Evolutionary conservation across 805 yeast species (phyloP).

Genomic region (Lachancea kluyveri): DNA sequence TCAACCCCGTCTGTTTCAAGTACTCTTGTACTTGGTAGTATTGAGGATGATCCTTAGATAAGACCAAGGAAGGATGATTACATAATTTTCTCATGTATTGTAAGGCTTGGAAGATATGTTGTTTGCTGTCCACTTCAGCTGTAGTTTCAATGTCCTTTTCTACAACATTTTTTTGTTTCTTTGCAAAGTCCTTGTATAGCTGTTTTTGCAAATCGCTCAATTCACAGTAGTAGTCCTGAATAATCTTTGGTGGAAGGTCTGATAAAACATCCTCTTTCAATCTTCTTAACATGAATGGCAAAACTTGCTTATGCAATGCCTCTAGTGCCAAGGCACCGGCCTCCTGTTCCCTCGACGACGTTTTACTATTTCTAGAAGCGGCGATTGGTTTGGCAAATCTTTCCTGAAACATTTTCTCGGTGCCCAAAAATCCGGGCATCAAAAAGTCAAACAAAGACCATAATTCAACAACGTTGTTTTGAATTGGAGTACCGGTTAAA

Average conservation of each 20-base stretch:
- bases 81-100: slow-evolving; percentile 96
- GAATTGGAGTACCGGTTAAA: slow-evolving; percentile 96
- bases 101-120: slow-evolving; percentile 94
- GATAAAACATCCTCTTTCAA: slow-evolving; percentile 92
- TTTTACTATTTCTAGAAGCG: slow-evolving; percentile 82
- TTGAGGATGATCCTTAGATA: slow-evolving; percentile 80
- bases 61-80: slow-evolving; percentile 90
- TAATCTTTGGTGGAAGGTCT: slow-evolving; percentile 96
- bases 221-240: slow-evolving; percentile 97
- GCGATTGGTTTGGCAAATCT: slow-evolving; percentile 98
- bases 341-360: slow-evolving; percentile 89
- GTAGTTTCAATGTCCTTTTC: slow-evolving; percentile 52
- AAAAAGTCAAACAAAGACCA: slow-evolving; percentile 97
- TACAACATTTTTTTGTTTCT: slow-evolving; percentile 70
- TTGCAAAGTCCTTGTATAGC: slow-evolving; percentile 83
- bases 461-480: slow-evolving; percentile 89
- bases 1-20: slow-evolving; percentile 51
- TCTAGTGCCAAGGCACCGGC: slow-evolving; percentile 95
- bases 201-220: slow-evolving; percentile 84
- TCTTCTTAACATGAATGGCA: slow-evolving; percentile 94
- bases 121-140: slow-evolving; percentile 52
- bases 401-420: slow-evolving; percentile 90
- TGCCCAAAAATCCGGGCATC: slow-evolving; percentile 98
- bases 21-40: slow-evolving; percentile 58
- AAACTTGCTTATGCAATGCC: slow-evolving; percentile 90